These are phyloP conservation scores for Ogataea dorogensis DNA, from an alignment of 805 yeast genomes.

Conservation along the genomic window DNA sequence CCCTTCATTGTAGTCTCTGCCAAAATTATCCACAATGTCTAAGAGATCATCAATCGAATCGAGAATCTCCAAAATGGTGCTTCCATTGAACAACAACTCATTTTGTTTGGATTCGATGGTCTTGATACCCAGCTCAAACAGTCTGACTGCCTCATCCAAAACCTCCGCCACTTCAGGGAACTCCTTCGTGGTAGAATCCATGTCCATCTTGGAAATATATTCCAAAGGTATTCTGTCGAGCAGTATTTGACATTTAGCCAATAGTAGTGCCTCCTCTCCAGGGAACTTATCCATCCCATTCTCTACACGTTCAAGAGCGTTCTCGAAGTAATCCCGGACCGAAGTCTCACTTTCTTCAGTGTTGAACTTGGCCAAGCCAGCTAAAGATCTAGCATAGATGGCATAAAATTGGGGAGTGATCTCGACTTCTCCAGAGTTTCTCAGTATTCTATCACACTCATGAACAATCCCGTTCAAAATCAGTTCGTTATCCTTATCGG, in stretches of 20 bases:
- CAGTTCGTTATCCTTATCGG: slow-evolving; percentile 60
- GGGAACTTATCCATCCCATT: slow-evolving; percentile 54
- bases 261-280: slow-evolving; percentile 42
- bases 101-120: slow-evolving; percentile 25
- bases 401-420: slow-evolving; percentile 60
- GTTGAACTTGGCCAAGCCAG: slow-evolving; percentile 60
- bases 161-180: slow-evolving; percentile 37
- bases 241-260: slow-evolving; percentile 55
- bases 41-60: slow-evolving; percentile 64
- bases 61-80: slow-evolving; percentile 47
- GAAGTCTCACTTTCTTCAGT: slow-evolving; percentile 24
- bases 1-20: slow-evolving; percentile 56
- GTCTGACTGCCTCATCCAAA: slow-evolving; percentile 46
- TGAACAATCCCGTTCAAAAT: slow-evolving; percentile 84
- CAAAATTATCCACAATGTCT: slow-evolving; percentile 67
- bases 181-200: slow-evolving; percentile 37
- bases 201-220: slow-evolving; percentile 48
- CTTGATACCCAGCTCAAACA: slow-evolving; percentile 45
- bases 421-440: slow-evolving; percentile 39
- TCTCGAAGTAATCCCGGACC: slow-evolving; percentile 58
- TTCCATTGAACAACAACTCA: slow-evolving; percentile 24
- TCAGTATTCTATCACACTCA: slow-evolving; percentile 79
- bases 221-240: slow-evolving; percentile 60
- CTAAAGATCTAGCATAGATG: slow-evolving; percentile 69
- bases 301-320: slow-evolving; percentile 68